A percentile compares a stretch with the other conserved stretches of the same genome.
phyloP scores from a whole-genome alignment of 805 yeast genomes.

The Metschnikowia amazonensis region DNA sequence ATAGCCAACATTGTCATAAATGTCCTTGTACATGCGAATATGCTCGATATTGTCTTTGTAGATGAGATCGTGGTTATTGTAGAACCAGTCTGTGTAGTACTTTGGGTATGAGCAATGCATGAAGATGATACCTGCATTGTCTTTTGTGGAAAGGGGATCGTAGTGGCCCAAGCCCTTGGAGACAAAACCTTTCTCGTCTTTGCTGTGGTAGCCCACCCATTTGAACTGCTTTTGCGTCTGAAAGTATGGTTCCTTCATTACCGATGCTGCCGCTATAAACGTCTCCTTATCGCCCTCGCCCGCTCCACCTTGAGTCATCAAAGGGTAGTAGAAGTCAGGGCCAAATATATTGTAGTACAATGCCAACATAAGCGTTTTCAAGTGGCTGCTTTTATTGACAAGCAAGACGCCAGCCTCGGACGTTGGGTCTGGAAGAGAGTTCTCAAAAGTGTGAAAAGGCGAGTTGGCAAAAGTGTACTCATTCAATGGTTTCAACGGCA shows the following conservation, averaged over 20 bases:
- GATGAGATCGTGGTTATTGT: conserved; percentile 28
- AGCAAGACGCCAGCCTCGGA: conserved; percentile 69
- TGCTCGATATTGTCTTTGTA: conserved; percentile 31
- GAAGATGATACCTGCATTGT: conserved; percentile 30
- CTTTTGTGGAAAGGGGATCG: conserved; percentile 32
- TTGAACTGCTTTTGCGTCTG: conserved; percentile 47
- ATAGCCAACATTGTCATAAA: conserved; percentile 37
- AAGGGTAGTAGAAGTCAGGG: conserved; percentile 61
- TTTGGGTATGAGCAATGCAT: conserved; percentile 64
- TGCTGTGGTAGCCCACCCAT: conserved; percentile 38
- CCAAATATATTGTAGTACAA: conserved; percentile 65
- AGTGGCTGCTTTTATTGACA: conserved; percentile 56
- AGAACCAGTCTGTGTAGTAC: conserved; percentile 26
- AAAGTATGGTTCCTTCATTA: conserved; percentile 44
- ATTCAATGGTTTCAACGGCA: conserved; percentile 20
- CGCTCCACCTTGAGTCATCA: conserved; percentile 67
- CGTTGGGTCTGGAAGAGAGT: conserved; percentile 63
- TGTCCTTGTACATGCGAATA: conserved; percentile 37
- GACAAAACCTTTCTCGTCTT: conserved; percentile 22
- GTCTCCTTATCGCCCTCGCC: conserved; percentile 85
- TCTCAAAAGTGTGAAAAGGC: conserved; percentile 57
- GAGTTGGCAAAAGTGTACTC: conserved; percentile 28
- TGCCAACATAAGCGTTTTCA: conserved; percentile 54
- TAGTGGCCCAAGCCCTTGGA: conserved; percentile 33
- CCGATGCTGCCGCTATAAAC: conserved; percentile 64